Percentiles rank a stretch among this genome's conserved stretches.
Evolutionary conservation across 139 green algal species (phyloP).

Genomic region (Microglena sp.): DNA sequence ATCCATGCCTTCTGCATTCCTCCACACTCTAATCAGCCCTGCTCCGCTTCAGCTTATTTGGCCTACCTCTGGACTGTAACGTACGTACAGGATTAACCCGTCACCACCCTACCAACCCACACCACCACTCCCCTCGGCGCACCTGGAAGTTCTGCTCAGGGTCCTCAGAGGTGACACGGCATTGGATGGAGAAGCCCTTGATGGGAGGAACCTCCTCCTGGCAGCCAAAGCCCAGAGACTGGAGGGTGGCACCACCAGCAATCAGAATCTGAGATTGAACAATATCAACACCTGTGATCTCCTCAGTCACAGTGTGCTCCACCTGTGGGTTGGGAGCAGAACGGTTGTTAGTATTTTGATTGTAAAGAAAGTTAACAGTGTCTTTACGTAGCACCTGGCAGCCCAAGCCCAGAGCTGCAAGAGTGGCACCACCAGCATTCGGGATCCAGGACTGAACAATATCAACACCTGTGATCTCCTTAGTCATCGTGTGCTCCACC

Average conservation of each 20-base stretch:
- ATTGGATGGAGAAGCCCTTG: conserved; percentile 87
- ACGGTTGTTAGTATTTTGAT: background rate
- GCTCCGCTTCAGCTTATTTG: too few species aligned
- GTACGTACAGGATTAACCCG: too few species aligned
- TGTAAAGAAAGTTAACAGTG: background rate
- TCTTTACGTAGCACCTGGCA: conserved; percentile 34
- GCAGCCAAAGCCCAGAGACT: conserved; percentile 55
- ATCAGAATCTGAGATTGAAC: conserved; percentile 87
- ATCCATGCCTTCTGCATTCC: background rate
- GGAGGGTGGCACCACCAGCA: conserved; percentile 68
- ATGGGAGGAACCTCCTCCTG: conserved; percentile 51
- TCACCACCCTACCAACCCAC: too few species aligned
- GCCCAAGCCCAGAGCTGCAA: conserved; percentile 67
- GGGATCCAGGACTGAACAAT: conserved; percentile 85
- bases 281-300: conserved; percentile 91
- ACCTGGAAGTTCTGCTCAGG: conserved; percentile 85
- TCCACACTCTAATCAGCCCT: conserved; percentile 17
- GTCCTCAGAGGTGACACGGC: conserved; percentile 89
- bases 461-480: conserved; percentile 93
- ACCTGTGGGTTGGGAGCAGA: conserved; percentile 50
- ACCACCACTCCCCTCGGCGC: conserved; percentile 75
- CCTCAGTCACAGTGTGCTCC: conserved; percentile 96
- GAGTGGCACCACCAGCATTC: conserved; percentile 70
- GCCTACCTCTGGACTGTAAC: too few species aligned
- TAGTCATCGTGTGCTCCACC: conserved; percentile 96